Percentiles rank a stretch among this genome's conserved stretches.
Evolutionary conservation across 441 rosid species (phyloP).

Genomic region (Melastoma candidum): DNA sequence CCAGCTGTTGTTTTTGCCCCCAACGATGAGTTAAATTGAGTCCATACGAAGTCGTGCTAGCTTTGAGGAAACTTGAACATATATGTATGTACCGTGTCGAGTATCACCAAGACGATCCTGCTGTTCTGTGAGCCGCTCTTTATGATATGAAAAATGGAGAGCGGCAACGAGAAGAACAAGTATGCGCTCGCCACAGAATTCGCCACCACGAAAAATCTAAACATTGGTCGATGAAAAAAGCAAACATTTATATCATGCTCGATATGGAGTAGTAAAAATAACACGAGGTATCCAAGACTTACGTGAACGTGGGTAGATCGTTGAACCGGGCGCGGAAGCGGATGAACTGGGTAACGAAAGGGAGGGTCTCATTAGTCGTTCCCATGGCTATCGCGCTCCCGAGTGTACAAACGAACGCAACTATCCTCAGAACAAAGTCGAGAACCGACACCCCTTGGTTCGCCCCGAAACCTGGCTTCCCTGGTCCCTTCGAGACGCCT

Average conservation of each 20-base stretch:
- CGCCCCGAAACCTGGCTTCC: conserved; percentile 17
- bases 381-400: conserved; percentile 72
- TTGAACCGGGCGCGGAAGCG: conserved; percentile 35
- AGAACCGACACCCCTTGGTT: conserved; percentile 32
- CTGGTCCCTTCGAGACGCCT: conserved; percentile 23
- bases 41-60: too few species aligned
- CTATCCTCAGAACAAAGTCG: conserved; percentile 37
- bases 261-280: neutral
- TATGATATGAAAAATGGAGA: conserved; percentile 46
- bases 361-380: conserved; percentile 45
- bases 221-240: conserved; percentile 2
- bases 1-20: conserved; percentile 19
- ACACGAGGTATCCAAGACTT: conserved; percentile 11
- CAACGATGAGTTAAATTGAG: conserved; percentile 18
- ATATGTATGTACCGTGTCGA: conserved; percentile 11
- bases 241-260: neutral
- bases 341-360: conserved; percentile 35
- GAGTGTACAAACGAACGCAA: conserved; percentile 38
- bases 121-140: conserved; percentile 28
- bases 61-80: too few species aligned
- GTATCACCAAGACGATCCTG: conserved; percentile 8
- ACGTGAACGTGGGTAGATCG: conserved; percentile 68
- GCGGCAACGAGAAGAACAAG: conserved; percentile 52
- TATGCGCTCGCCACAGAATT: conserved; percentile 57
- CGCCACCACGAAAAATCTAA: conserved; percentile 62